Evolutionary conservation across 164 flowering plant species (phyloP).

Genomic region (Dillenia turbinata): DNA sequence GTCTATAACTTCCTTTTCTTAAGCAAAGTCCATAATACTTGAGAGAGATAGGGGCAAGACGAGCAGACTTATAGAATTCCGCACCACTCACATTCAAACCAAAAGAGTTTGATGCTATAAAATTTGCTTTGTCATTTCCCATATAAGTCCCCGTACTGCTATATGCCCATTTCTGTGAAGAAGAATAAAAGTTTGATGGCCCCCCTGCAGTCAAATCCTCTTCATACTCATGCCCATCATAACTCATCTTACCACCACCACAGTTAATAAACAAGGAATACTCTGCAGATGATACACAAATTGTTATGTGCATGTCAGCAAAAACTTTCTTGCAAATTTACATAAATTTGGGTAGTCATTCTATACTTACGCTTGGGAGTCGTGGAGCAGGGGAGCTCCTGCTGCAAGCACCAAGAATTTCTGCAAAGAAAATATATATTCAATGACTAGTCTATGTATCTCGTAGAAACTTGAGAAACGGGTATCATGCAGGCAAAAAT

Average conservation of each 20-base stretch:
- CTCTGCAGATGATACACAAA: conserved; percentile 30
- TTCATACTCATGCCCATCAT: conserved; percentile 41
- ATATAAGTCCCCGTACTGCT: conserved; percentile 55
- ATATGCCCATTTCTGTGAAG: conserved; percentile 48
- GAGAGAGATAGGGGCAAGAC: conserved; percentile 64
- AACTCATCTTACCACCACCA: conserved; percentile 40
- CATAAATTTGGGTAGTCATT: not conserved
- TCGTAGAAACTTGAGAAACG: not conserved
- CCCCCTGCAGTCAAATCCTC: conserved; percentile 37
- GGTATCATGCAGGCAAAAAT: not conserved
- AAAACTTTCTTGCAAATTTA: not conserved
- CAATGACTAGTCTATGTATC: not conserved
- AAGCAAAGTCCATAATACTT: conserved; percentile 81
- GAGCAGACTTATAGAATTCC: conserved; percentile 50
- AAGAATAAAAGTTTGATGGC: conserved; percentile 28
- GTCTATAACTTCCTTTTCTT: conserved; percentile 60
- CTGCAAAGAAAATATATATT: conserved; percentile 17
- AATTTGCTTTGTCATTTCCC: conserved; percentile 18
- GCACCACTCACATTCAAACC: conserved; percentile 17
- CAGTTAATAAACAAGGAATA: conserved; percentile 67
- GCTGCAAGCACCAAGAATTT: conserved; percentile 52
- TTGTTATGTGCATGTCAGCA: not conserved
- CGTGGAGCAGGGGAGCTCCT: conserved; percentile 51
- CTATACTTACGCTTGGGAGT: conserved; percentile 39
- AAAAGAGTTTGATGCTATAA: conserved; percentile 19